Evolutionary conservation across 768 basidiomycete genomes (phyloP), one percentile per base, ranked within the genome.

Genomic region (Strobilomyces dryophilus): DNA sequence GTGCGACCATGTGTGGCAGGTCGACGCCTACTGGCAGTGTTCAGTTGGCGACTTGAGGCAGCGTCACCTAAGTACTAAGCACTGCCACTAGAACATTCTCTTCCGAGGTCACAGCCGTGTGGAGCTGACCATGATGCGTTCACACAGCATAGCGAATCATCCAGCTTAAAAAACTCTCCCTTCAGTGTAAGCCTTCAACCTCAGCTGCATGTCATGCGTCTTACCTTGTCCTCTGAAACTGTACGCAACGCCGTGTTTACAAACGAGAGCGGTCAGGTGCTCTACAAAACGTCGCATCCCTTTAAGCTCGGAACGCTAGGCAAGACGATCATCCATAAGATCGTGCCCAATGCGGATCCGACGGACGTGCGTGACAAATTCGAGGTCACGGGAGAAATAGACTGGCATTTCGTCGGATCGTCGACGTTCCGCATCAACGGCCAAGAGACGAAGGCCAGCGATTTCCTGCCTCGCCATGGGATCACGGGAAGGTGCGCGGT

Each of bases 381-480:
- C 49, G 61, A 61, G 0, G 57, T 58, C 7, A 58, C 71, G 34
- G 75, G 65, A 8, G 62, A 66, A 45, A 71, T 76, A 12, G 65
- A 71, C 14, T 72, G 70, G 68, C 63, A 47, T 8, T 7, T 54
- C 2, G 14, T 68, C 9, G 52, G 50, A 20, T 60, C 68, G 1
- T 63, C 71, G 8, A 63, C 54, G 20, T 56, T 76, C 36, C 62
- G 58, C 3, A 63, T 71, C 20, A 51, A 61, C 6, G 73, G 63
- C 7, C 20, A 62, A 15, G 68, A 68, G 49, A 51, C 66, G 36
- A 45, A 57, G 18, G 59, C 66, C 1, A 45, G 49, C 14, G 43
- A 57, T 0, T 73, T 67, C 42, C 54, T 69, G 11, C 47, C 46
- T 41, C 24, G 40, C 0, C 57, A 54, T 45, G 66, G 67, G 15